Evolutionary conservation across 2,329 filamentous ascomycete species (phyloP), one percentile per base, ranked within the genome.

Genomic region (Hypomyces rosellus): DNA sequence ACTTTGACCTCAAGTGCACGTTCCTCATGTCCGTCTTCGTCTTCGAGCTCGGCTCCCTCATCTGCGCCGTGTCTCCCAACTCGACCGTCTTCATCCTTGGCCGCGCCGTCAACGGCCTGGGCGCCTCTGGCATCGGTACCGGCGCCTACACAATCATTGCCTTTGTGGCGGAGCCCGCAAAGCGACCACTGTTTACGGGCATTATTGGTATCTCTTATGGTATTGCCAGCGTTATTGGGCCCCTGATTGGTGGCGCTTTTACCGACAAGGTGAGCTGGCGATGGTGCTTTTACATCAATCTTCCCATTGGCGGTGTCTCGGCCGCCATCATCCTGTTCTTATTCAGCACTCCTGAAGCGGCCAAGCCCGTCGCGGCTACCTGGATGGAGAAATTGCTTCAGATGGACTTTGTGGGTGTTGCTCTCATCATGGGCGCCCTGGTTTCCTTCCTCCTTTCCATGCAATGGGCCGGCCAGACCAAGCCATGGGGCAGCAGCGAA

Each of bases 41-140:
- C 36, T 77, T 82, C 45, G 76, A 79, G 56, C 45, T 77, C 0
- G 77, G 77, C 15, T 72, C 67, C 5, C 59, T 78, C 5, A 64
- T 81, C 25, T 80, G 77, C 47, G 59, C 48, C 3, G 55, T 54
- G 0, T 55, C 58, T 1, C 66, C 67, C 40, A 65, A 67, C 48
- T 71, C 69, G 22, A 65, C 61, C 15, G 58, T 70, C 18, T 68
- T 74, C 8, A 70, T 76, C 36, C 67, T 71, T 57, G 74, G 74
- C 50, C 71, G 74, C 45, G 74, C 74, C 40, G 70, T 75, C n/a
- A 65, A 69, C 9, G 68, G 66, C 36, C 63, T 74, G 30, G 63
- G 66, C 2, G 69, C 70, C 2, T 69, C 76, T 5, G 76, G 70
- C 1, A 58, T 78, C 11, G 66, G 66, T 45, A 66, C 64, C 0